phyloP scores from a whole-genome alignment of 768 basidiomycete genomes.

The Glaciozyma martinii region DNA sequence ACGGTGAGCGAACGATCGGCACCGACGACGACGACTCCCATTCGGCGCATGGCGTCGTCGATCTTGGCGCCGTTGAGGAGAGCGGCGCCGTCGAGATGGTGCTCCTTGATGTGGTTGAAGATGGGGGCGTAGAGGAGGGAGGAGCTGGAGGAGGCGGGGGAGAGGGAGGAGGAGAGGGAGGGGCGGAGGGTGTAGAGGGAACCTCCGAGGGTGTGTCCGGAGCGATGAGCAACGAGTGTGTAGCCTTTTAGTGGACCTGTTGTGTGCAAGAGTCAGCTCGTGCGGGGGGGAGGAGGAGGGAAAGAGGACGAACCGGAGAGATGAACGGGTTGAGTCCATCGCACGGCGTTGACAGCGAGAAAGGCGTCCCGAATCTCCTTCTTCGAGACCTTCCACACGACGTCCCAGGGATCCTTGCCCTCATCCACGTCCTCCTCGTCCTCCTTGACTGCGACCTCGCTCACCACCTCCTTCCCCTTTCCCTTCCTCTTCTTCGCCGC shows the following conservation, averaged over 20 bases:
- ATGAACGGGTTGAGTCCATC: constrained; percentile 92
- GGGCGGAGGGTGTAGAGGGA: constrained; percentile 99
- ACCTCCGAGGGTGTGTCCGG: constrained; percentile 90
- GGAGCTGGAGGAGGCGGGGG: constrained; percentile 43
- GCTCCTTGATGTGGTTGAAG: constrained; percentile 90
- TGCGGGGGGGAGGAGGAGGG: constrained; percentile 33
- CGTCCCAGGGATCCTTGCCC: constrained; percentile 40
- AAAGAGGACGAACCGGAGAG: constrained; percentile 60
- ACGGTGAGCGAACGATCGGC: constrained; percentile 73
- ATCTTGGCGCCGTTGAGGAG: constrained; percentile 46
- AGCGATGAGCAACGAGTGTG: constrained; percentile 89
- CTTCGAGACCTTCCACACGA: constrained; percentile 62
- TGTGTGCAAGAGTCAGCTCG: background rate
- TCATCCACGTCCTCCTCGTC: constrained; percentile 34
- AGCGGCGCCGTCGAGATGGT: constrained; percentile 89
- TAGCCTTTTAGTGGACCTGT: constrained; percentile 11
- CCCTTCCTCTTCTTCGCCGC: constrained; percentile 2
- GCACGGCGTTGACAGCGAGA: constrained; percentile 77
- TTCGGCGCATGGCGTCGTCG: constrained; percentile 76
- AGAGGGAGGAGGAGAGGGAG: constrained; percentile 56
- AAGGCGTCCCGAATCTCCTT: constrained; percentile 89
- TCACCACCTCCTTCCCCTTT: constrained; percentile 31
- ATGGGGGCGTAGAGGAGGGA: constrained; percentile 92
- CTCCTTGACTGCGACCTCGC: constrained; percentile 1
- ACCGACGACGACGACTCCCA: constrained; percentile 88